Conservation (phyloP, 2,329 filamentous ascomycete species). For the Fusarium beomiforme region DNA sequence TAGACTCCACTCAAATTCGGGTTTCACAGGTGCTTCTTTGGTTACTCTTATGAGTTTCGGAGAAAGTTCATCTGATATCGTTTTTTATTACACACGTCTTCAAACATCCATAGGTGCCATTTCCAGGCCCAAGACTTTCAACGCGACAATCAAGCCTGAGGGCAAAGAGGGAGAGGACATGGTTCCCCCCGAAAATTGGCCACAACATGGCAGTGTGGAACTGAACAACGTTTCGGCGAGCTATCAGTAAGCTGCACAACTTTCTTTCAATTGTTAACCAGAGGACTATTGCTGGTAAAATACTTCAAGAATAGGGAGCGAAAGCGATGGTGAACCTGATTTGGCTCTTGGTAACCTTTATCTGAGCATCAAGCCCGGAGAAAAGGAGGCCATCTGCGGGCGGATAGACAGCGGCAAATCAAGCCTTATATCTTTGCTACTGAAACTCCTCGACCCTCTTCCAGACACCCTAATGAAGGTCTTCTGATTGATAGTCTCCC, state of each 20-base stretch:
- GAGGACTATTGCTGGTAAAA: slow-evolving; percentile 30
- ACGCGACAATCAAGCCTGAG: slow-evolving; percentile 35
- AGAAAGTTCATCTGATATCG: slow-evolving; percentile 29
- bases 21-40: slow-evolving; percentile 52
- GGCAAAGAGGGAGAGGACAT: slow-evolving; percentile 32
- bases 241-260: slow-evolving; percentile 43
- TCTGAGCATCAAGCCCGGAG: slow-evolving; percentile 43
- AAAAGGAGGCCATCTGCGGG: slow-evolving; percentile 51
- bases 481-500: slow-evolving; percentile 55
- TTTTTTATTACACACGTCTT: slow-evolving; percentile 31
- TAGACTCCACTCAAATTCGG: slow-evolving; percentile 48
- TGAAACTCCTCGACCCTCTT: slow-evolving; percentile 54
- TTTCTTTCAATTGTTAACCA: not conserved
- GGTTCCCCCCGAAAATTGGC: slow-evolving; percentile 44
- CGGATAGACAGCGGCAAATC: slow-evolving; percentile 57
- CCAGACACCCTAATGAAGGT: slow-evolving; percentile 17
- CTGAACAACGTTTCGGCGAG: slow-evolving; percentile 47
- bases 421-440: slow-evolving; percentile 52
- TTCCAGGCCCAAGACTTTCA: slow-evolving; percentile 32
- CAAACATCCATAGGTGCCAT: slow-evolving; percentile 41
- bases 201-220: slow-evolving; percentile 43
- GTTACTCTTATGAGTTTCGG: slow-evolving; percentile 51
- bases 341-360: slow-evolving; percentile 42
- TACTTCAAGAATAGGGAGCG: slow-evolving; percentile 3
- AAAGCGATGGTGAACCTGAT: not conserved